These are phyloP conservation scores for Umbelopsis sp. DNA, from an alignment of 192 early-diverging fungal genomes.

Conservation along the genomic window DNA sequence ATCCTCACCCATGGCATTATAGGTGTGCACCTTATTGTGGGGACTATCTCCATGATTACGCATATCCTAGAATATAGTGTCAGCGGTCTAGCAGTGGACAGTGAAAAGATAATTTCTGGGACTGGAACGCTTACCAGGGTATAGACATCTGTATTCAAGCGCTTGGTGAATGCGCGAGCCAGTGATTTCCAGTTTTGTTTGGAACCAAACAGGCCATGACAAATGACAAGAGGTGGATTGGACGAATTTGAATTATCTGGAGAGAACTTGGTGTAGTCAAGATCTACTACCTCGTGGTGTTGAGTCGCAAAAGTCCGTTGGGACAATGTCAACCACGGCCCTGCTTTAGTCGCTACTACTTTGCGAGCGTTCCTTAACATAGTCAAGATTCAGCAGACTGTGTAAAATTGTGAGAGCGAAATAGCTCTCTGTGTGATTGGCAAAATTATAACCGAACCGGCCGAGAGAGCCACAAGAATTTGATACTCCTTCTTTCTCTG, in stretches of 20 bases:
- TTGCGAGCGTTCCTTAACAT: not conserved
- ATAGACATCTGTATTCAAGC: conserved; percentile 66
- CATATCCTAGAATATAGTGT: conserved; percentile 61
- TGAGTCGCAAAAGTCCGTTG: not conserved
- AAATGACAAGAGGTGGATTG: conserved; percentile 65
- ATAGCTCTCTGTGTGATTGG: too few relatives aligned
- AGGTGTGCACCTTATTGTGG: conserved; percentile 66
- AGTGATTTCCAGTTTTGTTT: conserved; percentile 95
- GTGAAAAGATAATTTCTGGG: too few relatives aligned
- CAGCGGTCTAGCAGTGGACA: not conserved
- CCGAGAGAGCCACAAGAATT: too few relatives aligned
- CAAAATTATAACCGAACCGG: too few relatives aligned
- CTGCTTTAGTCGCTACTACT: not conserved
- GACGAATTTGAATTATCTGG: not conserved
- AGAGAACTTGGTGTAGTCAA: not conserved
- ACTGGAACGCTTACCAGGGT: conserved; percentile 50
- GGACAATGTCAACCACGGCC: not conserved
- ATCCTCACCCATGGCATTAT: conserved; percentile 81
- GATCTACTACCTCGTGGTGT: not conserved
- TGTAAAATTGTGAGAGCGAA: too few relatives aligned
- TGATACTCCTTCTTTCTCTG: too few relatives aligned
- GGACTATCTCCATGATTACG: conserved; percentile 95
- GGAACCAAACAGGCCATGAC: conserved; percentile 92
- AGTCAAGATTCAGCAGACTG: too few relatives aligned
- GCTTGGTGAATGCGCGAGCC: conserved; percentile 67